phyloP scores from a whole-genome alignment of 352 stramenopile genomes.

The Globisporangium spinosum region DNA sequence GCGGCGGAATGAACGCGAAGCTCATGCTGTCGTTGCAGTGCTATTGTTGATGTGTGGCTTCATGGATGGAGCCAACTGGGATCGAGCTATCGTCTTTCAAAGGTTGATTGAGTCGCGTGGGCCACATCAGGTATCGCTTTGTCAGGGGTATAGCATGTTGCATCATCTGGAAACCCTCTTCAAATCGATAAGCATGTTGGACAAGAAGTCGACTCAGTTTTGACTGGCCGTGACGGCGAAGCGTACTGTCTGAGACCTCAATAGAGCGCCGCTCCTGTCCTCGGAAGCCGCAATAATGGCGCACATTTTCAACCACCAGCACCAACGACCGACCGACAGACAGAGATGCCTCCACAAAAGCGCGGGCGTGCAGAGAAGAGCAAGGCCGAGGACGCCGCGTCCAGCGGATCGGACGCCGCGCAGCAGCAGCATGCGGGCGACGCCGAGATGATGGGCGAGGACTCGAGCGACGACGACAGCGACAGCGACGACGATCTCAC shows the following conservation, averaged over 20 bases:
- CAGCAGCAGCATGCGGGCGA: slow-evolving; percentile 14
- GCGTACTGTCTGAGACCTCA: background rate
- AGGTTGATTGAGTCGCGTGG: background rate
- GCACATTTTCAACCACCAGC: slow-evolving; percentile 7
- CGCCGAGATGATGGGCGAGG: slow-evolving; percentile 47
- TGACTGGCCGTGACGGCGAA: slow-evolving; percentile 6
- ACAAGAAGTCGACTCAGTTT: background rate
- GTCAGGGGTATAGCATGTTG: background rate
- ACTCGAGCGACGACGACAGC: slow-evolving; percentile 37
- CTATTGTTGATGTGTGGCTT: background rate
- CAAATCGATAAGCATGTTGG: background rate
- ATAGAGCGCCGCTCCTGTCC: slow-evolving; percentile 4
- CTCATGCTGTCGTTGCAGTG: slow-evolving; percentile 20
- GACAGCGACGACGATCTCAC: slow-evolving; percentile 63
- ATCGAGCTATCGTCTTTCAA: background rate
- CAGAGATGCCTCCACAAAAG: slow-evolving; percentile 35
- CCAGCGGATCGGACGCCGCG: slow-evolving; percentile 13
- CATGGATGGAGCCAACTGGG: background rate
- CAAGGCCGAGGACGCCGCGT: slow-evolving; percentile 7
- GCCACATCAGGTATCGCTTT: background rate
- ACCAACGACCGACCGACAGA: background rate
- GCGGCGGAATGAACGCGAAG: slow-evolving; percentile 51
- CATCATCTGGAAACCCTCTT: background rate
- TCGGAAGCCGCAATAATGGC: background rate
- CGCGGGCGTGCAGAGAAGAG: slow-evolving; percentile 23